Percentiles rank a stretch among this genome's conserved stretches.
Conservation (phyloP, 306 rosid genomes). For the Fagus sylvatica region DNA sequence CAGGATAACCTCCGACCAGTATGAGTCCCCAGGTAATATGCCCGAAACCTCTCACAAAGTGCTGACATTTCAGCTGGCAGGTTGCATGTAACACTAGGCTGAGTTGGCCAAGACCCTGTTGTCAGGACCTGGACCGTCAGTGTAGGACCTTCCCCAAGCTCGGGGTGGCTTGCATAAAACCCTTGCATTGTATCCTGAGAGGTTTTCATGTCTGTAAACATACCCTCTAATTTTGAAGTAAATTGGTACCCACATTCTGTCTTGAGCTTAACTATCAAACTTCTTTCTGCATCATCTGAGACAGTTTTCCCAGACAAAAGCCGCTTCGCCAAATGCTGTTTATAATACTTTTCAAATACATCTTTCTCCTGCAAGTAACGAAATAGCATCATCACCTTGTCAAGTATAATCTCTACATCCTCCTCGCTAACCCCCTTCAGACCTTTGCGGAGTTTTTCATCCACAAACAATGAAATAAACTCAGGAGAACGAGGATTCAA, state of each 20-base stretch:
- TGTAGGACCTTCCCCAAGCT: conserved; percentile 70
- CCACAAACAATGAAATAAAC: conserved; percentile 80
- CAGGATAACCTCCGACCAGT: conserved; percentile 81
- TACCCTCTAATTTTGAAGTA: conserved; percentile 80
- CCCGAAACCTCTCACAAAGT: conserved; percentile 71
- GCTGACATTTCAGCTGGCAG: conserved; percentile 73
- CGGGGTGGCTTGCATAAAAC: conserved; percentile 55
- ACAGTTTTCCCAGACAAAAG: conserved; percentile 78
- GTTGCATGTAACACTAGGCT: conserved; percentile 66
- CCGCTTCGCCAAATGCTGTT: conserved; percentile 87
- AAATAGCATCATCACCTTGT: conserved; percentile 83
- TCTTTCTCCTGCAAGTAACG: conserved; percentile 85
- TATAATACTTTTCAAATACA: conserved; percentile 77
- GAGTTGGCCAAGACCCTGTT: conserved; percentile 87
- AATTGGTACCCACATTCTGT: conserved; percentile 83
- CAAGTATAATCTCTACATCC: conserved; percentile 81
- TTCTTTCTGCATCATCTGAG: conserved; percentile 85
- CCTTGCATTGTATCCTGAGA: conserved; percentile 79
- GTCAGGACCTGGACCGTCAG: conserved; percentile 79
- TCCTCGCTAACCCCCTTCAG: conserved; percentile 87
- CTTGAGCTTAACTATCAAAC: conserved; percentile 83
- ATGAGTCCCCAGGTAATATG: conserved; percentile 76
- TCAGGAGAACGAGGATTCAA: conserved; percentile 75
- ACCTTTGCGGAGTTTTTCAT: conserved; percentile 79
- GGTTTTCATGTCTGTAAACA: conserved; percentile 86